Base-by-base conservation (phyloP, 31 red algal species). In the Endocladia muricata region DNA sequence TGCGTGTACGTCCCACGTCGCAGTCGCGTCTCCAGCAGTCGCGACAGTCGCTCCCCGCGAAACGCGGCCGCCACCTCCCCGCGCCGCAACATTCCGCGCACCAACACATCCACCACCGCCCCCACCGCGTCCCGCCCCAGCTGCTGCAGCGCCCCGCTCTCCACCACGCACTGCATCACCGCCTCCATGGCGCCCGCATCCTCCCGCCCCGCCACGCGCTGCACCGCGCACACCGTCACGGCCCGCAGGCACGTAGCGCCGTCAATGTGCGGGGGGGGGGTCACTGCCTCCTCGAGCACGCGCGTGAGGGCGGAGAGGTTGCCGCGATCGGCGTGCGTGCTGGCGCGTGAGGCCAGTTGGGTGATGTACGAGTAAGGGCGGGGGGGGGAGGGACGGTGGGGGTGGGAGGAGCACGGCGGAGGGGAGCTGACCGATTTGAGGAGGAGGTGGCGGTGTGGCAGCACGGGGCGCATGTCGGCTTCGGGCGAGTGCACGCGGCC, bases 401-500 rank as follows among this genome's bases (percentile, higher is more conserved):
- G 7, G 5, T 5, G 8, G 13, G 29, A 35, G 5, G 15, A 9
- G 65, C 11, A 40, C 4, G 25, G 37, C 4, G 4, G 4, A 31
- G 33, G 31, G 4, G 36, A 23, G 21, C 40, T 42, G 5, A 87
- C 7, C 6, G 73, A 61, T 13, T 65, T 71, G 3, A 89, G 60
- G 34, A 89, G 85, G 29, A 81, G 60, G 31, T 80, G 61, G 2
- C 85, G 85, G 29, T 69, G 68, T 1, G 85, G 85, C 33, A 81
- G 69, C 37, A 78, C 62, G 8, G 85, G 85, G 59, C 76, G 76
- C 85, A 89, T 89, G 55, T 89, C 85, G 3, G 85, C 40, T 79
- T 89, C 85, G 33, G 85, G 85, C 3, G 77, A 68, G 61, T 89
- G 66, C 3, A 81, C 77, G 6, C 85, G 85, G 25, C 85, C 71